These are phyloP conservation scores for Cucumis melo DNA, from an alignment of 306 rosid species.

Conservation along the genomic window DNA sequence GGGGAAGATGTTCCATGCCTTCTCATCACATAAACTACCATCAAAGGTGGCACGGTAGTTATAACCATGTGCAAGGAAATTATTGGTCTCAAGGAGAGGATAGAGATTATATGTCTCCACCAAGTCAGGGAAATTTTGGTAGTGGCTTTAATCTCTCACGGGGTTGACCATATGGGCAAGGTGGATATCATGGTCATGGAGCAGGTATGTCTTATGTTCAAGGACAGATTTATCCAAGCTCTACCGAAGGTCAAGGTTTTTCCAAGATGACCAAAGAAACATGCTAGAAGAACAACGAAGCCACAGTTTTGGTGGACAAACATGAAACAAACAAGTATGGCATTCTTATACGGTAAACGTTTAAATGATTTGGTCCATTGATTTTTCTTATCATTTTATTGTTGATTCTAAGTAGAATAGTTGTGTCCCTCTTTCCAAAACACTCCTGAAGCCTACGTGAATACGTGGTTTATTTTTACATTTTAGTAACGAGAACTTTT, in stretches of 20 bases:
- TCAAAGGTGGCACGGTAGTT: too few species aligned
- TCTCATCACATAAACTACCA: too few species aligned
- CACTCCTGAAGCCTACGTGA: neutral
- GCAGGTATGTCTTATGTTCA: slow-evolving; percentile 15
- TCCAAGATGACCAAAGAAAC: slow-evolving; percentile 10
- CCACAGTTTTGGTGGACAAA: slow-evolving; percentile 14
- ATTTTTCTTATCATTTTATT: neutral
- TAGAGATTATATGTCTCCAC: slow-evolving; percentile 25
- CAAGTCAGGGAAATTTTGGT: slow-evolving; percentile 30
- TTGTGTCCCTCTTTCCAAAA: too few species aligned
- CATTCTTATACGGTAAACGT: neutral
- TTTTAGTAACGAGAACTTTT: neutral
- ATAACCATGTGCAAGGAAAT: too few species aligned
- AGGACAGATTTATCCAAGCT: slow-evolving; percentile 15
- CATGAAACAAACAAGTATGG: slow-evolving; percentile 21
- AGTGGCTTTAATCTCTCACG: slow-evolving; percentile 14
- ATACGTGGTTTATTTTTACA: neutral
- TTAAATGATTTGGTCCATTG: neutral
- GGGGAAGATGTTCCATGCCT: too few species aligned
- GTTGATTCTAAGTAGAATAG: neutral
- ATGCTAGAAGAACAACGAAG: slow-evolving; percentile 21
- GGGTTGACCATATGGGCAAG: slow-evolving; percentile 20
- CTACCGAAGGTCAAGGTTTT: slow-evolving; percentile 8
- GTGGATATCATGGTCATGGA: slow-evolving; percentile 17
- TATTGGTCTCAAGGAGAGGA: neutral